Evolutionary conservation across 176 grass and related monocot species (phyloP).

Genomic region (Ensete glaucum): DNA sequence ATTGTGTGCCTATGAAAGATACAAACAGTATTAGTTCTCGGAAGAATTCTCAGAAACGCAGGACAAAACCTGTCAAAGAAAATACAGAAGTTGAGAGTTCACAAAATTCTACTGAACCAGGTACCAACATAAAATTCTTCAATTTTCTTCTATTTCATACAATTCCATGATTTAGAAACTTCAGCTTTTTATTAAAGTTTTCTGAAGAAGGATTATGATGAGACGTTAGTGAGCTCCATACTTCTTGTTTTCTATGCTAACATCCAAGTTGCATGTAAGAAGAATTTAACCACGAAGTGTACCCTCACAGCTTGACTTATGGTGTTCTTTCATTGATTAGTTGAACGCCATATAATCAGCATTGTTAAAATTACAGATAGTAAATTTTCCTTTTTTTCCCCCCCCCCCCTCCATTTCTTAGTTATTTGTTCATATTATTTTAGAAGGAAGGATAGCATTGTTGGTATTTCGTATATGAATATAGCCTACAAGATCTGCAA

Average conservation of each 20-base stretch:
- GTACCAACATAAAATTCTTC: slow-evolving; percentile 26
- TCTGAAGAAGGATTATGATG: not conserved
- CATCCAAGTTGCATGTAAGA: too few species aligned
- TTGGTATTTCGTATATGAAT: too few species aligned
- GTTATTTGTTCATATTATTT: too few species aligned
- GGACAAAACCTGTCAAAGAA: slow-evolving; percentile 17
- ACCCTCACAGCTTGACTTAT: too few species aligned
- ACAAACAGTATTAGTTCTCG: slow-evolving; percentile 12
- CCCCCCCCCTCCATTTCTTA: too few species aligned
- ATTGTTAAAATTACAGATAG: too few species aligned
- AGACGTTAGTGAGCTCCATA: not conserved
- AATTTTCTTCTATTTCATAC: not conserved
- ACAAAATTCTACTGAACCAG: slow-evolving; percentile 28
- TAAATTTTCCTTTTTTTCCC: too few species aligned
- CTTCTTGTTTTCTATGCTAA: not conserved
- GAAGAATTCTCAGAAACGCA: slow-evolving; percentile 34
- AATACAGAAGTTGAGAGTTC: slow-evolving; percentile 23
- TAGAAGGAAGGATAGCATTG: not conserved
- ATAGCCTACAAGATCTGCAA: not conserved
- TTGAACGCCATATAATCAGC: not conserved
- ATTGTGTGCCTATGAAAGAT: slow-evolving; percentile 28
- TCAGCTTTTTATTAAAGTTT: not conserved
- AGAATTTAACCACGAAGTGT: too few species aligned
- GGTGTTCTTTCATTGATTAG: not conserved
- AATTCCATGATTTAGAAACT: not conserved